Evolutionary conservation across 805 yeast genomes (phyloP).

Genomic region (Wickerhamiella domercqiae): DNA sequence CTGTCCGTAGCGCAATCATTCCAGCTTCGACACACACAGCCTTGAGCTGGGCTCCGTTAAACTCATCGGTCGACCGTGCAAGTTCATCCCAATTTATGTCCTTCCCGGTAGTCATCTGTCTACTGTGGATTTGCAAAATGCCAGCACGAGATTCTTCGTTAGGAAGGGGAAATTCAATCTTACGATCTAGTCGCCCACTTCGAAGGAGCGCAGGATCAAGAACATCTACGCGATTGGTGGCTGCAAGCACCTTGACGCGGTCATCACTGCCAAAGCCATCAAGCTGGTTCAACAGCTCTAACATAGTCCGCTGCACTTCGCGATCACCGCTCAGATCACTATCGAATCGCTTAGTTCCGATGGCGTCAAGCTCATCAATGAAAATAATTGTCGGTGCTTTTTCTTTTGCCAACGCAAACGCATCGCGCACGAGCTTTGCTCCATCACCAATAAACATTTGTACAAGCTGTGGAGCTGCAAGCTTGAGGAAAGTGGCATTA

Average conservation of each 20-base stretch:
- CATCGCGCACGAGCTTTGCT: conserved; percentile 93
- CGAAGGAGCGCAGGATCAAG: conserved; percentile 96
- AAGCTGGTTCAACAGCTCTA: conserved; percentile 89
- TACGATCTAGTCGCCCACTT: conserved; percentile 95
- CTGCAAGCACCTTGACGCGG: conserved; percentile 92
- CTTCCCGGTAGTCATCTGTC: conserved; percentile 82
- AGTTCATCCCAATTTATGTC: conserved; percentile 95
- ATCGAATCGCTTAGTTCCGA: conserved; percentile 96
- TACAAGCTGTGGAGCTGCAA: conserved; percentile 96
- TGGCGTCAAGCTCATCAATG: conserved; percentile 96
- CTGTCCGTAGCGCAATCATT: conserved; percentile 95
- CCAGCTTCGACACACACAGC: conserved; percentile 99
- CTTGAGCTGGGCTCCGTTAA: conserved; percentile 96
- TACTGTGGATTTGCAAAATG: conserved; percentile 89
- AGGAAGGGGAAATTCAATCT: conserved; percentile 95
- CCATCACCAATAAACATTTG: conserved; percentile 99
- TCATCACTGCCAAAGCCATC: conserved; percentile 98
- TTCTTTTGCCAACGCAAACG: conserved; percentile 92
- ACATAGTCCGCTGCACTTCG: conserved; percentile 98
- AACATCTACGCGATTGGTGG: conserved; percentile 95
- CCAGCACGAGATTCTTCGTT: conserved; percentile 96
- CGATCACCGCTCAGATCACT: conserved; percentile 96
- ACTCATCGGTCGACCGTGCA: conserved; percentile 96
- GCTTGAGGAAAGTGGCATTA: conserved; percentile 86
- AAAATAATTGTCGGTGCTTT: conserved; percentile 97